Conservation (phyloP, 176 grass and related monocot species). For the Musa troglodytarum region DNA sequence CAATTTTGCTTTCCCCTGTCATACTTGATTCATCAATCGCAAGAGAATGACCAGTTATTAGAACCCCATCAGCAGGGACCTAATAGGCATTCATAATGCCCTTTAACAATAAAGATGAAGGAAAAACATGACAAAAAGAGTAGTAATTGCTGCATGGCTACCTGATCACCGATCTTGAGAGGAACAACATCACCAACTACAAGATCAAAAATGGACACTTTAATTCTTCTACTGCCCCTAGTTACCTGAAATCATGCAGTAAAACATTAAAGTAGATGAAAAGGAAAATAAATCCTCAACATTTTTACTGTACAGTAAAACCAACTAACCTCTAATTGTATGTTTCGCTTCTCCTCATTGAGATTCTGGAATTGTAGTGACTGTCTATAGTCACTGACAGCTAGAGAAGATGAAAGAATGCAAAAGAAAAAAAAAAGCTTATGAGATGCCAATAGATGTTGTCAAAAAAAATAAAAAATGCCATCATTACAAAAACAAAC, state of each 20-base stretch:
- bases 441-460: background rate
- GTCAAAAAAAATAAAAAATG: background rate
- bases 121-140: constrained; percentile 10
- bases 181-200: constrained; percentile 79
- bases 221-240: constrained; percentile 69
- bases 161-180: constrained; percentile 98
- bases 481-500: background rate
- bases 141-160: constrained; percentile 11
- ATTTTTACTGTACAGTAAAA: too few species aligned
- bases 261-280: constrained; percentile 3
- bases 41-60: constrained; percentile 85
- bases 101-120: constrained; percentile 9
- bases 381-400: constrained; percentile 73
- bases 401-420: constrained; percentile 33
- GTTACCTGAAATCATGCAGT: constrained; percentile 45
- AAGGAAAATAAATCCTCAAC: background rate
- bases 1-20: constrained; percentile 95
- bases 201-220: constrained; percentile 78
- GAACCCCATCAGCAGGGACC: constrained; percentile 87
- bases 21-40: constrained; percentile 96
- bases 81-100: constrained; percentile 29
- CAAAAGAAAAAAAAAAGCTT: background rate
- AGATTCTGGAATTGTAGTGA: constrained; percentile 92
- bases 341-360: constrained; percentile 93
- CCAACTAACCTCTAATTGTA: constrained; percentile 60